Evolutionary conservation across 805 yeast genomes (phyloP), one percentile per base, ranked within the genome.

Genomic region (Kodamaea neixiangensis): DNA sequence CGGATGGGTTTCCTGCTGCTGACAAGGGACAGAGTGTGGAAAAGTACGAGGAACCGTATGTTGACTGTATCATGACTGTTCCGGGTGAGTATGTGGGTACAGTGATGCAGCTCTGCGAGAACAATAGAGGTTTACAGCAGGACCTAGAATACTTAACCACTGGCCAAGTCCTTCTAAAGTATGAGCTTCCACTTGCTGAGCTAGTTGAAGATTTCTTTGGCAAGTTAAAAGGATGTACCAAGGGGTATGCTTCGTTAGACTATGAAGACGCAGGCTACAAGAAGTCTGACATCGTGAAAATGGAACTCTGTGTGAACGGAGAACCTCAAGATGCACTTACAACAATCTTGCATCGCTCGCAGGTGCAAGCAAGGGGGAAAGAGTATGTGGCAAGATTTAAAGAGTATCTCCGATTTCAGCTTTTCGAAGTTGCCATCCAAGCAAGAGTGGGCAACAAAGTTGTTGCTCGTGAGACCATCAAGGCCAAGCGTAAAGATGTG

Each of bases 141-240:
- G 97, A 89, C 42, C 68, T 93, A 25, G 86, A 86, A 50, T 90
- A 87, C 60, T 66, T 90, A 40, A 80, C 83, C 19, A 83, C 89
- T 1, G 93, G 91, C 1, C 97, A 93, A 67, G 93, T 89, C 0
- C 67, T 89, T 49, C 67, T 92, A 58, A 86, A 84, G 59, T 94
- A 91, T 67, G 81, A 83, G 52, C 69, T 93, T 5, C 98, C 99
- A 1, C 76, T 94, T 47, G 87, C 96, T 0, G 96, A 90, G 62
- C 72, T 93, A 33, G 97, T 94, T 5, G 97, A 93, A 63, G 97
- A 94, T 69, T 93, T 93, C 66, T 92, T 94, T 67, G 98, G 98
- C 1, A 89, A 88, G 64, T 75, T 93, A 52, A 93, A 93, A 65
- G 92, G 97, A 1, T 79, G 83, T 1, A 89, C 98, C 0, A 82